Evolutionary conservation across 768 basidiomycete genomes (phyloP).

Genomic region (Rhodosporidiobolus odoratus): DNA sequence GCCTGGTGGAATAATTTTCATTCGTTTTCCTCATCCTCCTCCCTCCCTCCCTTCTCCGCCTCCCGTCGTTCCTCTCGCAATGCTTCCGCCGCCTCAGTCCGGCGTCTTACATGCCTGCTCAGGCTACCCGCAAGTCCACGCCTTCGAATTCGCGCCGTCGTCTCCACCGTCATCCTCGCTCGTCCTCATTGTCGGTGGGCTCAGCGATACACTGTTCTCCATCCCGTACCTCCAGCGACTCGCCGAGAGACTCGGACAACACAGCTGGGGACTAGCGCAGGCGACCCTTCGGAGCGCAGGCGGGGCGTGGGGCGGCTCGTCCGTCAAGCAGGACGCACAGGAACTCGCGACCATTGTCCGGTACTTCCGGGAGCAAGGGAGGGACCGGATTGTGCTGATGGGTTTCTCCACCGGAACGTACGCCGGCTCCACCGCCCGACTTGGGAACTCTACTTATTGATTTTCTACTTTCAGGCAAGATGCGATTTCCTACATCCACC

Average conservation of each 20-base stretch:
- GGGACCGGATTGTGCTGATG: not conserved
- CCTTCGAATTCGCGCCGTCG: not conserved
- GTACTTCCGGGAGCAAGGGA: not conserved
- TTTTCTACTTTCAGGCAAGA: conserved; percentile 3
- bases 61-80: not conserved
- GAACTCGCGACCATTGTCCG: not conserved
- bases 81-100: not conserved
- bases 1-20: too few species aligned
- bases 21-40: not conserved
- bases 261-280: conserved; percentile 2
- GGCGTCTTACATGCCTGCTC: not conserved
- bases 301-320: not conserved
- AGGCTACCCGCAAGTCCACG: not conserved
- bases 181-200: not conserved
- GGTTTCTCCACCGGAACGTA: not conserved
- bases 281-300: not conserved
- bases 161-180: not conserved
- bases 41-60: too few species aligned
- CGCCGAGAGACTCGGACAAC: not conserved
- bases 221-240: not conserved
- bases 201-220: not conserved
- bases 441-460: not conserved
- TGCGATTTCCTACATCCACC: conserved; percentile 11
- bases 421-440: not conserved
- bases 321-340: not conserved